phyloP scores from a whole-genome alignment of 192 early-diverging fungal species.

The Pilaira anomala region DNA sequence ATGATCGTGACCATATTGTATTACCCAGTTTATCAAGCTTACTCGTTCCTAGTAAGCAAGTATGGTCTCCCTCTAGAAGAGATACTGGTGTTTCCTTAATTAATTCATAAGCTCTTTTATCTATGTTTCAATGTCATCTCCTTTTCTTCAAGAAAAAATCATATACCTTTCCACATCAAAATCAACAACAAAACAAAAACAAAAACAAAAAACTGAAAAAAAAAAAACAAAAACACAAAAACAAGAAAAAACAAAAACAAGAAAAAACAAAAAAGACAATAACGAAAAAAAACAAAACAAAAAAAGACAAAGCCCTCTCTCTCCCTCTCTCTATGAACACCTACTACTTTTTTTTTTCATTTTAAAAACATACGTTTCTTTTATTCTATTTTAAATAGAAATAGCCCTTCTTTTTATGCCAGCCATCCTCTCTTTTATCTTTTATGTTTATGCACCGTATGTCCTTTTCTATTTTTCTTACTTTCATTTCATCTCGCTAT shows the following conservation, averaged over 20 bases:
- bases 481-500: background rate
- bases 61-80: background rate
- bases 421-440: background rate
- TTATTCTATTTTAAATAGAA: constrained; percentile 1
- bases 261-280: background rate
- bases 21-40: constrained; percentile 19
- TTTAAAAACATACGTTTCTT: background rate
- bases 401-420: background rate
- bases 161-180: background rate
- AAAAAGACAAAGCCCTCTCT: background rate
- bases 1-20: constrained; percentile 11
- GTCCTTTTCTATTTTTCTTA: background rate
- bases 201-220: constrained; percentile 2
- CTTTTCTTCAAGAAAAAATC: background rate
- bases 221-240: constrained; percentile 2
- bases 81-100: constrained; percentile 1
- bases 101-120: background rate
- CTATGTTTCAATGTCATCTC: too few relatives aligned
- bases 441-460: constrained; percentile 14
- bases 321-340: background rate
- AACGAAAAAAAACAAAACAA: background rate
- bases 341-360: background rate
- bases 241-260: background rate
- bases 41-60: background rate
- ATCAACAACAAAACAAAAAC: background rate